Evolutionary conservation across 352 stramenopile species (phyloP), one percentile per base, ranked within the genome.

Genomic region (Phytophthora hybrid): DNA sequence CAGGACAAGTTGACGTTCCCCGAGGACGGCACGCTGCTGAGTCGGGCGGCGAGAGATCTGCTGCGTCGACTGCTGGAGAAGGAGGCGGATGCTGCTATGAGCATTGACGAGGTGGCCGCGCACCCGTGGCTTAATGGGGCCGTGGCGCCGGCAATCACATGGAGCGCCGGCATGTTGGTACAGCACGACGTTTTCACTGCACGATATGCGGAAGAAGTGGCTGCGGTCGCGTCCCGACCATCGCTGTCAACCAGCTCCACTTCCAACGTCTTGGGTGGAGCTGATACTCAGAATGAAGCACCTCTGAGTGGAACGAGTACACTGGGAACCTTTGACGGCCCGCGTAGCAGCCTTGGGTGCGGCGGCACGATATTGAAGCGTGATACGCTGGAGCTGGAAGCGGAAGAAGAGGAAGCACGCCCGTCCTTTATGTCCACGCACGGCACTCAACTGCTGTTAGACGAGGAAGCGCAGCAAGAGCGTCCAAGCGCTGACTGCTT

Each of bases 381-480:
- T 31, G 74, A 78, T 32, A 75, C 55, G 6, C 49, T 80, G 6
- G 69, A 77, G 57, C 29, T 56, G 11, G 65, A 81, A 71, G 70
- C 52, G 31, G 70, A 73, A 47, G 74, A 78, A 59, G 74, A 78
- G 29, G 67, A 72, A 21, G 82, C 85, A 5, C 89, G 88, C 9
- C 79, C 85, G 53, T 96, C 89, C 5, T 93, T 90, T 32, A 69
- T 96, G 37, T 96, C 89, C 4, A 95, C 85, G 3, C 82, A 92
- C 41, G 85, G 87, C 51, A 83, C 81, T 19, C 75, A 76, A 21
- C 67, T 80, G 11, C 31, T 78, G 11, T 13, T 82, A 32, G 71
- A 81, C 1, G 78, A 84, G 19, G 74, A 84, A 73, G 65, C 44
- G 31, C 77, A 81, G 31, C 74, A 80, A 34, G 71, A 77, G 39